A percentile compares a stretch with the other conserved stretches of the same genome.
These are phyloP conservation scores for Talaromyces adpressus DNA, from an alignment of 495 filamentous ascomycete genomes.

Conservation along the genomic window DNA sequence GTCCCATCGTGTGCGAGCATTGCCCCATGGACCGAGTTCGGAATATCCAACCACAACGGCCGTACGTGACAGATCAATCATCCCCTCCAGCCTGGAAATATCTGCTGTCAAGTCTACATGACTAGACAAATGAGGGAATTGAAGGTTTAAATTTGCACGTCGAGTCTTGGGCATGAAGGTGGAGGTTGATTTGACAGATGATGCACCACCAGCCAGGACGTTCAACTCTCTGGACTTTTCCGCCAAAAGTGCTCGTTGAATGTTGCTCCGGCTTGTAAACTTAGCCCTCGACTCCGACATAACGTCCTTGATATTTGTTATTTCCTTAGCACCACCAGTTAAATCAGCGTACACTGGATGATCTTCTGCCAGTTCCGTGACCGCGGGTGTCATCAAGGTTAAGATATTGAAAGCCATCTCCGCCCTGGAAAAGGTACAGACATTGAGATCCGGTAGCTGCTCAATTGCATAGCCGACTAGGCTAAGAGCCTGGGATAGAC, in stretches of 20 bases:
- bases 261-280: background rate
- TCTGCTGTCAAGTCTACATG: background rate
- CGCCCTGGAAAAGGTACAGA: slow-evolving; percentile 13
- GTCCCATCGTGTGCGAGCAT: slow-evolving; percentile 94
- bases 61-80: slow-evolving; percentile 96
- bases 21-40: slow-evolving; percentile 98
- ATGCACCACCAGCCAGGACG: slow-evolving; percentile 17
- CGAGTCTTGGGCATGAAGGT: background rate
- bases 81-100: slow-evolving; percentile 44
- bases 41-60: slow-evolving; percentile 95
- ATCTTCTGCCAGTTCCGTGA: slow-evolving; percentile 12
- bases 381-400: slow-evolving; percentile 5
- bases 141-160: background rate
- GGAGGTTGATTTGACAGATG: slow-evolving; percentile 76
- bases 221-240: background rate
- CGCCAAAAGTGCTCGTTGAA: background rate
- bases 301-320: slow-evolving; percentile 16
- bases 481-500: slow-evolving; percentile 96
- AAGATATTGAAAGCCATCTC: slow-evolving; percentile 21
- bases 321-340: slow-evolving; percentile 16
- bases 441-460: slow-evolving; percentile 26
- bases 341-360: slow-evolving; percentile 19
- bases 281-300: slow-evolving; percentile 7
- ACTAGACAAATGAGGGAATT: background rate
- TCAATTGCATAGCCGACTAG: slow-evolving; percentile 94